phyloP scores from a whole-genome alignment of 345 rosid species.

The Linum trigynum region DNA sequence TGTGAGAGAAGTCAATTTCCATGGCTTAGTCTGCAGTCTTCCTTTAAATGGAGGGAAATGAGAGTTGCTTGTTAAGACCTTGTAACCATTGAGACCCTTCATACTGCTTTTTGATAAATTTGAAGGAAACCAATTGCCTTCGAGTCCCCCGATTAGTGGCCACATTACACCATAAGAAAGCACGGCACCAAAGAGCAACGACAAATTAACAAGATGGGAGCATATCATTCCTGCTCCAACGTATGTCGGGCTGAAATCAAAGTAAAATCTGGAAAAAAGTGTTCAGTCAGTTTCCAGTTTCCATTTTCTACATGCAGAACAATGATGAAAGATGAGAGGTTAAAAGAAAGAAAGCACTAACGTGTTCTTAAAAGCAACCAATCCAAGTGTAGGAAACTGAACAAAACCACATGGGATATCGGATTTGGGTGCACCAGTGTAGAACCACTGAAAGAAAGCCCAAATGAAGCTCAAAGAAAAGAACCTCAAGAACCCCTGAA shows the following conservation, averaged over 20 bases:
- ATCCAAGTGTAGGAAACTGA: constrained; percentile 79
- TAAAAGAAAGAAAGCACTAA: constrained; percentile 24
- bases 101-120: constrained; percentile 54
- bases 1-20: background rate
- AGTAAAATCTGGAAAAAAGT: constrained; percentile 60
- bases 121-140: constrained; percentile 71
- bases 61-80: constrained; percentile 30
- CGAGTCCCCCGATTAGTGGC: constrained; percentile 58
- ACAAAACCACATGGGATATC: constrained; percentile 43
- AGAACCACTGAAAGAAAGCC: constrained; percentile 7
- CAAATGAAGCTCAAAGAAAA: background rate
- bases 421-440: background rate
- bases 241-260: constrained; percentile 81
- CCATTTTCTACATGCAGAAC: constrained; percentile 4
- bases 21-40: background rate
- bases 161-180: constrained; percentile 96
- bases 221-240: constrained; percentile 97
- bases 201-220: constrained; percentile 75
- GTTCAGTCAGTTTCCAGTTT: background rate
- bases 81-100: constrained; percentile 84
- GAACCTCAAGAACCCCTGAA: background rate
- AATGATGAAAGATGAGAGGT: constrained; percentile 4
- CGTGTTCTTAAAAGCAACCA: constrained; percentile 73
- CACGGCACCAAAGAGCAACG: constrained; percentile 82
- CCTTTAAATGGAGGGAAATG: background rate